A percentile compares a stretch with the other conserved stretches of the same genome.
phyloP scores from a whole-genome alignment of 129 eudicot species.

The Flaveria robusta region DNA sequence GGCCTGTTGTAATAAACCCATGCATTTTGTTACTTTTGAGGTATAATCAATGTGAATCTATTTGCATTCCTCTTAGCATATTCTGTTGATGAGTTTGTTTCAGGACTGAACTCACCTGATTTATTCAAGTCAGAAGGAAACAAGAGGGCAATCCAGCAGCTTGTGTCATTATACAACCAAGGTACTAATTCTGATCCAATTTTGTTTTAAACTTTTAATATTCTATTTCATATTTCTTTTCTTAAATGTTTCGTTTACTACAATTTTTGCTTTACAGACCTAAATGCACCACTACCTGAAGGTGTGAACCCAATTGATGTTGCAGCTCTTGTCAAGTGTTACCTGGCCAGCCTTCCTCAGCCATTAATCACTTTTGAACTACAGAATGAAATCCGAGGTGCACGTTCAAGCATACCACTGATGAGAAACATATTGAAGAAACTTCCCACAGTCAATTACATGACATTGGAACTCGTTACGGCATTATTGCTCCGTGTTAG shows the following conservation, averaged over 20 bases:
- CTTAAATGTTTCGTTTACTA: background rate
- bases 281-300: conserved; percentile 78
- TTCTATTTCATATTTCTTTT: background rate
- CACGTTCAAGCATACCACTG: conserved; percentile 69
- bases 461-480: conserved; percentile 85
- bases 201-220: background rate
- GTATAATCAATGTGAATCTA: background rate
- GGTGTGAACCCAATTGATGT: conserved; percentile 59
- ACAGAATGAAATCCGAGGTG: conserved; percentile 63
- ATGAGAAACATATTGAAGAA: conserved; percentile 76
- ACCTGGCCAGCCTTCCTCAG: conserved; percentile 92
- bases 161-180: conserved; percentile 90
- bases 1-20: background rate
- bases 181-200: conserved; percentile 42
- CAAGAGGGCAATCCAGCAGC: conserved; percentile 72
- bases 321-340: conserved; percentile 84
- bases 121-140: conserved; percentile 91
- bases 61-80: background rate
- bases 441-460: conserved; percentile 91
- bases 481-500: conserved; percentile 87
- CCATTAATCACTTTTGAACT: conserved; percentile 74
- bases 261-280: conserved; percentile 43
- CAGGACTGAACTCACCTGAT: conserved; percentile 72
- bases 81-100: conserved; percentile 14
- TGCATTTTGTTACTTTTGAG: background rate